Conservation (phyloP, 805 yeast species). For the Saccharomycopsis sp. region DNA sequence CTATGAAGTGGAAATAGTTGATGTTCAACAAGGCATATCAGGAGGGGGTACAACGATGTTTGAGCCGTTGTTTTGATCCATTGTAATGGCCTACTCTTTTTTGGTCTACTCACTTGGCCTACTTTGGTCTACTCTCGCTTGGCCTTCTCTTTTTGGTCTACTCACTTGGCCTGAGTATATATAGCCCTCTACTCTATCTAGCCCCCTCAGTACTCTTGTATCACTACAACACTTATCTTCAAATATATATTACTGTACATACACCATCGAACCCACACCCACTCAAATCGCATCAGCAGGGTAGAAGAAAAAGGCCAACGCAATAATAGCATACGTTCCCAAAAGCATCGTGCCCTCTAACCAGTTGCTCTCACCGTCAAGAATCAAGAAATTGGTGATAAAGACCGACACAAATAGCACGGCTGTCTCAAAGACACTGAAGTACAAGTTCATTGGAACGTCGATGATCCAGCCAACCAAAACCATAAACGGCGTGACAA, state of each 20-base stretch:
- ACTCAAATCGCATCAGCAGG: slow-evolving; percentile 41
- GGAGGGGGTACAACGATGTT: no score
- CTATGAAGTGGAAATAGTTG: no score
- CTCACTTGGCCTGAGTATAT: no score
- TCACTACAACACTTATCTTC: no score
- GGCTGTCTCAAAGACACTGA: slow-evolving; percentile 90
- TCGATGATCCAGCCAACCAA: slow-evolving; percentile 87
- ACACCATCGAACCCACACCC: background rate
- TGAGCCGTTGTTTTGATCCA: no score
- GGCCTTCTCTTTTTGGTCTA: no score
- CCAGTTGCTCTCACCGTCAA: slow-evolving; percentile 96
- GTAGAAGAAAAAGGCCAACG: slow-evolving; percentile 82
- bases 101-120: no score
- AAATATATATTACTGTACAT: background rate
- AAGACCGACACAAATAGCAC: slow-evolving; percentile 85
- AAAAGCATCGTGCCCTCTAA: slow-evolving; percentile 91
- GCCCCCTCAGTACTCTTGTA: no score
- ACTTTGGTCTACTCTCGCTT: no score
- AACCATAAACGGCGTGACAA: slow-evolving; percentile 94
- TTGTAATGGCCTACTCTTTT: no score
- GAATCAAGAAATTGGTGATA: slow-evolving; percentile 75
- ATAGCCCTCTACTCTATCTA: no score
- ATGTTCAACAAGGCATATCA: no score
- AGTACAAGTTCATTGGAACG: slow-evolving; percentile 87
- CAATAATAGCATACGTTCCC: slow-evolving; percentile 79